A percentile compares a stretch with the other conserved stretches of the same genome.
phyloP scores from a whole-genome alignment of 1,284 basidiomycete genomes.

The Omphalotus olearius region DNA sequence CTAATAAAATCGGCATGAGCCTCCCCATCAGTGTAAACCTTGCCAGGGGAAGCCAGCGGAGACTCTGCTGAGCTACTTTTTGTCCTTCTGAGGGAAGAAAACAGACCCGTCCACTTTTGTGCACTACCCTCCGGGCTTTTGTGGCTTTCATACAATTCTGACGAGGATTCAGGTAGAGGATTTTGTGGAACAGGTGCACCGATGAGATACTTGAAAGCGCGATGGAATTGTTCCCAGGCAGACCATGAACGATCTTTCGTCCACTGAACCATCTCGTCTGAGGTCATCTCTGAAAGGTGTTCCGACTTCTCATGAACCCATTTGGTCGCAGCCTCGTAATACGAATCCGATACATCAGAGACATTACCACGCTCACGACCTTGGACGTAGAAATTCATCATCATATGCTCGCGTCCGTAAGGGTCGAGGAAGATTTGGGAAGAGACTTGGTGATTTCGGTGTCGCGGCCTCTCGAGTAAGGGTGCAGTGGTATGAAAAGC shows the following conservation, averaged over 20 bases:
- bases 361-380: slow-evolving; percentile 36
- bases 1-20: slow-evolving; percentile 74
- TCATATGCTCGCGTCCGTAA: slow-evolving; percentile 72
- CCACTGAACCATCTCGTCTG: slow-evolving; percentile 48
- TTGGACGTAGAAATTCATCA: slow-evolving; percentile 75
- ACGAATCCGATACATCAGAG: slow-evolving; percentile 29
- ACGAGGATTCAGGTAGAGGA: slow-evolving; percentile 20
- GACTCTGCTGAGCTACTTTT: slow-evolving; percentile 29
- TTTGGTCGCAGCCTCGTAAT: slow-evolving; percentile 33
- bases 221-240: slow-evolving; percentile 42
- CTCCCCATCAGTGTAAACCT: slow-evolving; percentile 67
- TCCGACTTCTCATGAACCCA: slow-evolving; percentile 40
- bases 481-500: slow-evolving; percentile 78
- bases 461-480: slow-evolving; percentile 62
- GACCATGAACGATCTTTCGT: slow-evolving; percentile 37
- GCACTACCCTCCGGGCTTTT: slow-evolving; percentile 32
- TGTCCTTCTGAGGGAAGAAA: slow-evolving; percentile 56
- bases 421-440: slow-evolving; percentile 71
- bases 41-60: slow-evolving; percentile 29
- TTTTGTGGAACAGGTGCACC: slow-evolving; percentile 43
- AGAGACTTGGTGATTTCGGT: slow-evolving; percentile 73
- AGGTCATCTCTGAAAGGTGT: slow-evolving; percentile 43
- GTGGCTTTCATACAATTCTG: slow-evolving; percentile 23
- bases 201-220: slow-evolving; percentile 64
- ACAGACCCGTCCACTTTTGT: slow-evolving; percentile 62